Percentiles rank a stretch among this genome's conserved stretches.
phyloP scores from a whole-genome alignment of 345 rosid species.

The Populus deltoides region DNA sequence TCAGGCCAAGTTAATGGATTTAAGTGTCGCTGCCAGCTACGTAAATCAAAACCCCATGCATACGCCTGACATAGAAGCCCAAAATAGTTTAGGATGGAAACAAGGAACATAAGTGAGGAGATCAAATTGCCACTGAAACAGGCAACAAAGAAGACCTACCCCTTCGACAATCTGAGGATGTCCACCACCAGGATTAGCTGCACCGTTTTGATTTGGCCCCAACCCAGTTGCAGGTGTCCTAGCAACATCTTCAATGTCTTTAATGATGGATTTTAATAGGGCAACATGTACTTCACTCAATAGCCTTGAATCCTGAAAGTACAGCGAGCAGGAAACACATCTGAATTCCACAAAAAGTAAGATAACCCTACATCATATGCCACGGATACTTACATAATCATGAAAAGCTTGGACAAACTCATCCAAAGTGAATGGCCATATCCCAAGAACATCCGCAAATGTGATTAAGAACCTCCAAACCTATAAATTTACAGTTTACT shows the following conservation, averaged over 20 bases:
- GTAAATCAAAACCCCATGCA: slow-evolving; percentile 89
- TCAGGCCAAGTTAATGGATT: slow-evolving; percentile 89
- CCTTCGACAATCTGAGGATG: slow-evolving; percentile 89
- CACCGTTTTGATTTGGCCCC: slow-evolving; percentile 60
- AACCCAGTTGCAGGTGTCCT: slow-evolving; percentile 50
- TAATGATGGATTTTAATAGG: slow-evolving; percentile 60
- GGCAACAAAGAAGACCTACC: slow-evolving; percentile 41
- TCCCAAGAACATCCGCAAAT: slow-evolving; percentile 73
- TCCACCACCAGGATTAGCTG: slow-evolving; percentile 79
- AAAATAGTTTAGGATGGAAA: background rate
- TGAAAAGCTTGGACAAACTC: slow-evolving; percentile 89
- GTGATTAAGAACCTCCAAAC: slow-evolving; percentile 86
- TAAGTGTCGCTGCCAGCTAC: slow-evolving; percentile 72
- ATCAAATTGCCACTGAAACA: background rate
- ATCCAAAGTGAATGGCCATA: slow-evolving; percentile 93
- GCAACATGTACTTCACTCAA: slow-evolving; percentile 82
- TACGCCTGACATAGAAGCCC: slow-evolving; percentile 50
- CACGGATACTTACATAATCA: slow-evolving; percentile 59
- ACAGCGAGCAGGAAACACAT: slow-evolving; percentile 16
- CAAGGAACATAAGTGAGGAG: background rate
- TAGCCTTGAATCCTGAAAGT: slow-evolving; percentile 65
- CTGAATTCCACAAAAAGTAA: slow-evolving; percentile 9
- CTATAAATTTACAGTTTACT: slow-evolving; percentile 36
- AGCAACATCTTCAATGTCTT: slow-evolving; percentile 83
- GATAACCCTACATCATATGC: background rate